Base-by-base conservation (phyloP, 2,329 filamentous ascomycete genomes). In the Blumeriella jaapii region DNA sequence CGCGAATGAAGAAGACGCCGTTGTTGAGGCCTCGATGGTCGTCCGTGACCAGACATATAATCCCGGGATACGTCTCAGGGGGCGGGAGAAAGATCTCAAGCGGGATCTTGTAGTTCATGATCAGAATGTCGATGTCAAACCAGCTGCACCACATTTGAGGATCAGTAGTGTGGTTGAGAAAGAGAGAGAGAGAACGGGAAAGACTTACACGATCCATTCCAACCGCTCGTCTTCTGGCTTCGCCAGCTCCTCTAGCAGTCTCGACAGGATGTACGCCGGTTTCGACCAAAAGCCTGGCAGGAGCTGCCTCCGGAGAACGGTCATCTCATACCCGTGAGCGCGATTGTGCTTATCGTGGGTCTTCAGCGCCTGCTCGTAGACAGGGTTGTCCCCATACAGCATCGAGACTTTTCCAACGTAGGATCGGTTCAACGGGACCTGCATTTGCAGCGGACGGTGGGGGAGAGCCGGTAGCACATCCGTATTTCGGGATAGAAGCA, bases 251-350 rank as follows among this genome's bases (percentile, higher is more conserved):
- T 26, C 23, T 9, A 40, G 12, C 7, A 40, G 17, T 4, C 36
- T 30, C 2, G 26, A 34, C 11, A 44, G 22, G 4, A 40, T 31
- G 34, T 36, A 34, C 7, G 38, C 41, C 3, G 37, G 38, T 27
- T 38, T 44, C 11, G 29, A 34, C 38, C 38, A 44, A 4, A 38
- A 24, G 7, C 34, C 37, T 12, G 15, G 14, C 10, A 38, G 23
- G 2, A 40, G 27, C 23, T 35, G 26, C 20, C 29, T 11, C 7
- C 36, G 25, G 16, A 39, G 14, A 2, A 42, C 35, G 19, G 29
- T 25, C 35, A 42, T 39, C 2, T 28, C 25, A 30, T 39, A 33
- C 2, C 40, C 40, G 15, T 28, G 16, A 14, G 13, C 15, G 6
- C 30, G 27, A 23, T 17, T 37, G 29, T 39, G 40, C 14, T 20